These are phyloP conservation scores for Thelephora ganbajun DNA, from an alignment of 768 basidiomycete species.

Conservation along the genomic window DNA sequence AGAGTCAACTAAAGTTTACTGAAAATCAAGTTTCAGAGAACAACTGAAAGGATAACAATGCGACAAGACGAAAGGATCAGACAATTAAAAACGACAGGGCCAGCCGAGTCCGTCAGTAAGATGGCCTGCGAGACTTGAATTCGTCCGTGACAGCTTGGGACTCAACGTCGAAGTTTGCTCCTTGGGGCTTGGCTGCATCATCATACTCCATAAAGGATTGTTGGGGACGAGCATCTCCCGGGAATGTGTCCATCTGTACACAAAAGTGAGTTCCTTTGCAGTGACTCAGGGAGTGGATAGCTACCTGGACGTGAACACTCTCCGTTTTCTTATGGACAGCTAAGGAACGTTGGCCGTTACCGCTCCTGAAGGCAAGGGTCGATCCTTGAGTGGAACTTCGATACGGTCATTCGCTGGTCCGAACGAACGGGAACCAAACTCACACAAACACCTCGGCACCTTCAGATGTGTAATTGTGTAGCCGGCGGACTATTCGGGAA, in stretches of 20 bases:
- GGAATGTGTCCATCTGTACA: conserved; percentile 53
- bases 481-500: conserved; percentile 44
- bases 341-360: conserved; percentile 15
- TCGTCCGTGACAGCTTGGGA: conserved; percentile 41
- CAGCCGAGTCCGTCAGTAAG: conserved; percentile 16
- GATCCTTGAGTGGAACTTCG: conserved; percentile 32
- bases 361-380: conserved; percentile 44
- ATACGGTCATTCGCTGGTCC: conserved; percentile 1
- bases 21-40: too few relatives aligned
- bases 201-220: conserved; percentile 35
- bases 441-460: conserved; percentile 40
- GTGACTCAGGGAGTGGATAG: too few relatives aligned
- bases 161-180: conserved; percentile 37
- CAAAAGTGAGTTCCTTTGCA: too few relatives aligned
- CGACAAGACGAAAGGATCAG: too few relatives aligned
- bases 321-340: conserved; percentile 25
- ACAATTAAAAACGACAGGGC: too few relatives aligned
- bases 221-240: conserved; percentile 22
- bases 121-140: conserved; percentile 37
- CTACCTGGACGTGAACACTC: conserved; percentile 49
- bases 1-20: too few relatives aligned
- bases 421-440: conserved; percentile 14
- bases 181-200: conserved; percentile 31
- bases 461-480: conserved; percentile 40
- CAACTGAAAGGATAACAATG: too few relatives aligned